These are phyloP conservation scores for Candida nemodendra DNA, from an alignment of 805 yeast genomes.

Conservation along the genomic window DNA sequence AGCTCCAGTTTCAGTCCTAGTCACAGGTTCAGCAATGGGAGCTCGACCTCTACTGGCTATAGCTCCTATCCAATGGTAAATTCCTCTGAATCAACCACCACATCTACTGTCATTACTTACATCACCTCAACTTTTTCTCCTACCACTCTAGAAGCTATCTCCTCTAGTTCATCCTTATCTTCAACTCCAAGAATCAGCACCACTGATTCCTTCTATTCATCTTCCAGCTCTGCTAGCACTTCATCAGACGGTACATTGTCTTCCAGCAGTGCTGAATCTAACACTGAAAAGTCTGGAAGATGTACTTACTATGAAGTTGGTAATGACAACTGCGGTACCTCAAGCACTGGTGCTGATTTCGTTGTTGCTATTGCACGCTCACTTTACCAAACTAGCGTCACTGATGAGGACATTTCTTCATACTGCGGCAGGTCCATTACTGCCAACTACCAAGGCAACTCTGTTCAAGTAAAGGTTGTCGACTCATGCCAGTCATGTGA, in stretches of 20 bases:
- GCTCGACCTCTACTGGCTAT: no score
- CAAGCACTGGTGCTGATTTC: constrained; percentile 39
- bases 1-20: no score
- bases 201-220: no score
- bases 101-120: constrained; percentile 9
- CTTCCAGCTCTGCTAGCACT: constrained; percentile 1
- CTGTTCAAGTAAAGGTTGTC: constrained; percentile 51
- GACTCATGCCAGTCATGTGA: constrained; percentile 54
- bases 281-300: constrained; percentile 34
- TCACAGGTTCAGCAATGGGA: no score
- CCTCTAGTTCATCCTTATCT: no score
- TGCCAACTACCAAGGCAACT: constrained; percentile 45
- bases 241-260: background rate
- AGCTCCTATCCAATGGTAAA: no score
- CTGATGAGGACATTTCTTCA: constrained; percentile 30
- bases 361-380: constrained; percentile 50
- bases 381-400: constrained; percentile 33
- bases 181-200: no score
- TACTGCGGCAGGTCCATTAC: constrained; percentile 51
- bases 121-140: no score
- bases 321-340: constrained; percentile 51
- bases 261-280: constrained; percentile 1
- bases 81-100: constrained; percentile 8
- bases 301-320: constrained; percentile 50
- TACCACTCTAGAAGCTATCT: no score